A percentile compares a stretch with the other conserved stretches of the same genome.
Evolutionary conservation across 2,329 filamentous ascomycete species (phyloP).

Genomic region (Pseudopyrenochaeta lycopersici): DNA sequence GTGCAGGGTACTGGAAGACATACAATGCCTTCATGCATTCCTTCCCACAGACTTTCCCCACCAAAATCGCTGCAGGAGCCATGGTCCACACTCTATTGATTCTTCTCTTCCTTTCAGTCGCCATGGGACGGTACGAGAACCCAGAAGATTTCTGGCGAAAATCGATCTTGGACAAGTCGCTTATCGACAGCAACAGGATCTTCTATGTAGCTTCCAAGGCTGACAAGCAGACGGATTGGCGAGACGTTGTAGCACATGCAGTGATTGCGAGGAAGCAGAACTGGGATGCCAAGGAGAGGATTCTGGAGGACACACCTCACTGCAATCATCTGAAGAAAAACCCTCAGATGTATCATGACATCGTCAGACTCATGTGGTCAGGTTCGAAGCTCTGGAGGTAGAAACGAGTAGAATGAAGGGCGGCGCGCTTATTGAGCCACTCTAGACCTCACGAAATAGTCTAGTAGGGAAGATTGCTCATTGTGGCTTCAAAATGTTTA

Average conservation of each 20-base stretch:
- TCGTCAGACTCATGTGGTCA: slow-evolving; percentile 20
- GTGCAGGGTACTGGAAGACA: slow-evolving; percentile 25
- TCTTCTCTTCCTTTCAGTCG: too few species aligned
- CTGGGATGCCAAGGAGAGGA: slow-evolving; percentile 56
- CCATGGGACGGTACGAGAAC: too few species aligned
- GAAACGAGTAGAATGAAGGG: too few species aligned
- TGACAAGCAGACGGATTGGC: slow-evolving; percentile 62
- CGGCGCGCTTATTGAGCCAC: too few species aligned
- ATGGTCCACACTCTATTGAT: slow-evolving; percentile 1
- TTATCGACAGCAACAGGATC: slow-evolving; percentile 49
- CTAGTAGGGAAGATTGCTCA: too few species aligned
- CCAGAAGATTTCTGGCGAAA: slow-evolving; percentile 5
- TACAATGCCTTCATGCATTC: slow-evolving; percentile 13
- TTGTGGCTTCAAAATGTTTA: too few species aligned
- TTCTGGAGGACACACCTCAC: slow-evolving; percentile 65
- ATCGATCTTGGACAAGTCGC: slow-evolving; percentile 7
- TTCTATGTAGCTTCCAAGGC: slow-evolving; percentile 67
- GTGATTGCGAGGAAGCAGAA: slow-evolving; percentile 53
- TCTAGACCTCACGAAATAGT: too few species aligned
- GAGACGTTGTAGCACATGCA: slow-evolving; percentile 62
- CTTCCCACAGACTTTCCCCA: too few species aligned
- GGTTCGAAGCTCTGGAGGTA: neutral
- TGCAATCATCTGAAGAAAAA: slow-evolving; percentile 67
- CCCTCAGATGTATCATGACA: slow-evolving; percentile 63
- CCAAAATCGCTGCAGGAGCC: too few species aligned